These are phyloP conservation scores for Amanita muscaria DNA, from an alignment of 768 basidiomycete species.

Conservation along the genomic window DNA sequence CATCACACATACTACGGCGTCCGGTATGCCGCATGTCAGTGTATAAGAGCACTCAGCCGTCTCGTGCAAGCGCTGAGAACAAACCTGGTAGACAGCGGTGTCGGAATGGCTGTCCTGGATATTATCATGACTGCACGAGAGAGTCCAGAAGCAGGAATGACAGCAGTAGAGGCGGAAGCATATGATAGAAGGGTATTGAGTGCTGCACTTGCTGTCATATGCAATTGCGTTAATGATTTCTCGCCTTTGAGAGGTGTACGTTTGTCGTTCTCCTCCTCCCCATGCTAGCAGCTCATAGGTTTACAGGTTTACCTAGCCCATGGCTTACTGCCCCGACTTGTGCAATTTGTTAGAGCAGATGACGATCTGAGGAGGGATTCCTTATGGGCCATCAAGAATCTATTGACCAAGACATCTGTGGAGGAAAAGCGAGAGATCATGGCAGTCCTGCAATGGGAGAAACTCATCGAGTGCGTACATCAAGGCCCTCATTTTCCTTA, in stretches of 20 bases:
- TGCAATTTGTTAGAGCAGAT: constrained; percentile 47
- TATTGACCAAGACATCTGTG: constrained; percentile 55
- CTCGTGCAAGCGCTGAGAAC: constrained; percentile 76
- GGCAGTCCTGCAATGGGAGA: constrained; percentile 57
- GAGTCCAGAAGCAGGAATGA: constrained; percentile 14
- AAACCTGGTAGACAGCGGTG: constrained; percentile 72
- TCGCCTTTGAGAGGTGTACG: constrained; percentile 69
- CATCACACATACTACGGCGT: constrained; percentile 61
- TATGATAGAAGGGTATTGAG: constrained; percentile 65
- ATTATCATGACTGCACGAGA: constrained; percentile 32
- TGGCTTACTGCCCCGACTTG: constrained; percentile 57
- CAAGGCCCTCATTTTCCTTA: neutral
- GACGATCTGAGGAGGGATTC: constrained; percentile 55
- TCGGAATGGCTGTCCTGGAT: constrained; percentile 63
- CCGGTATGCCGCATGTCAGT: constrained; percentile 82
- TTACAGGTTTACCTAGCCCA: constrained; percentile 55
- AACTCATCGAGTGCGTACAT: constrained; percentile 43
- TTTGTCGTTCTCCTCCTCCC: constrained; percentile 9
- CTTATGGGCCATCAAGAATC: constrained; percentile 84
- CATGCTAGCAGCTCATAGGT: neutral
- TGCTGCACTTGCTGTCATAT: constrained; percentile 67
- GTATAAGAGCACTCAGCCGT: constrained; percentile 70
- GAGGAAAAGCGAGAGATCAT: constrained; percentile 61
- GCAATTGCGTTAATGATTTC: constrained; percentile 83
- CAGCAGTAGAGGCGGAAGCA: constrained; percentile 27